Conservation (phyloP, 345 rosid species). For the Trapa incisa region DNA sequence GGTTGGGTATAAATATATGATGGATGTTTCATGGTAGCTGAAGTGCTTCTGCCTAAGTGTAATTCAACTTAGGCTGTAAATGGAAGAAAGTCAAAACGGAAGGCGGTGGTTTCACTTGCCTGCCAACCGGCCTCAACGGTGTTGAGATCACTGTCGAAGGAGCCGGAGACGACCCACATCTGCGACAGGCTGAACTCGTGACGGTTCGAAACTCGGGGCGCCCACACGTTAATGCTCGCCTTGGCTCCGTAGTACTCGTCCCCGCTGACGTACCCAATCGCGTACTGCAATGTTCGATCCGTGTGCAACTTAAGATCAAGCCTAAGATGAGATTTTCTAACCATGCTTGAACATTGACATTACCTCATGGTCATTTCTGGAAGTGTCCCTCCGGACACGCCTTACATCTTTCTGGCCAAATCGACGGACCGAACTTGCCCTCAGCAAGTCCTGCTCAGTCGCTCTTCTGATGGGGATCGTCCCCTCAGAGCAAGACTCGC, state of each 20-base stretch:
- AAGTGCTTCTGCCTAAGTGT: too few relatives aligned
- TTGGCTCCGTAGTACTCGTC: slow-evolving; percentile 90
- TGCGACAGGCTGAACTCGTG: slow-evolving; percentile 93
- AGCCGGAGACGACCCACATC: slow-evolving; percentile 94
- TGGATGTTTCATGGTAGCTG: too few relatives aligned
- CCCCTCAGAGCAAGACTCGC: slow-evolving; percentile 80
- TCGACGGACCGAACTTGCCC: slow-evolving; percentile 54
- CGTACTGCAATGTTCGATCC: slow-evolving; percentile 44
- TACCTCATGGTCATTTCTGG: slow-evolving; percentile 86
- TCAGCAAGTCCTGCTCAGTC: slow-evolving; percentile 58
- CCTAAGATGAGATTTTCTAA: too few relatives aligned
- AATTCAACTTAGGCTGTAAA: too few relatives aligned
- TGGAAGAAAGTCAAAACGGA: too few relatives aligned
- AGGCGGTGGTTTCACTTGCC: slow-evolving; percentile 20
- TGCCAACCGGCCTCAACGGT: slow-evolving; percentile 99
- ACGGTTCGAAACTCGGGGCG: slow-evolving; percentile 59
- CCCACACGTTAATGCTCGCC: slow-evolving; percentile 94
- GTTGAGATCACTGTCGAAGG: slow-evolving; percentile 82
- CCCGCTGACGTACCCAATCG: slow-evolving; percentile 88
- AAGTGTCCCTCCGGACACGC: slow-evolving; percentile 65
- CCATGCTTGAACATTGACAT: not conserved
- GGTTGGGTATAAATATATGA: not conserved
- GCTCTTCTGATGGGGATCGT: slow-evolving; percentile 87
- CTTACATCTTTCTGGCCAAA: slow-evolving; percentile 59
- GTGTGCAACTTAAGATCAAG: too few relatives aligned